Evolutionary conservation across 495 filamentous ascomycete genomes (phyloP), one percentile per base, ranked within the genome.

Genomic region (Neurospora sp.): DNA sequence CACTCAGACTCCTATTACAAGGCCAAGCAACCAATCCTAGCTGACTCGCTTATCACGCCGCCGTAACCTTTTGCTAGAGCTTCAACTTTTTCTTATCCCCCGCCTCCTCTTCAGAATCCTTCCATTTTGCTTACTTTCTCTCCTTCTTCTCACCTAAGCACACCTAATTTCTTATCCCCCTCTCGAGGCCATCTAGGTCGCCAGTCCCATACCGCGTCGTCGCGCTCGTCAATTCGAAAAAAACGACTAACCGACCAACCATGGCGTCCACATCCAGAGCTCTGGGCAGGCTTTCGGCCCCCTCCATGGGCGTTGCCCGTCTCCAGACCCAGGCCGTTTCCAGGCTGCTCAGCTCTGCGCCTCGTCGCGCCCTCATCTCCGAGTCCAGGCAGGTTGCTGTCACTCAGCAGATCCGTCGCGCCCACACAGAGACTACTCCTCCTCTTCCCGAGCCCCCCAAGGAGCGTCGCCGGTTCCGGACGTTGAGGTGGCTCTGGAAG

Each of bases 401-500:
- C 39, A 41, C 81, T 70, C 80, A 79, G 59, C 80, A 83, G 74
- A 81, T 85, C 77, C 78, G 77, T 5, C 78, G 86, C 70, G 74
- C 76, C 70, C 84, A 84, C 44, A 79, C 85, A 42, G 81, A 81
- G 69, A 77, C 73, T 44, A 69, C 75, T 44, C 70, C 82, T 31
- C 75, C 74, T 18, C 40, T 78, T 42, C 71, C 76, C 27, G 74
- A 71, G 16, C 69, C 78, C 14, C 78, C 76, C 71, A 84, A 82
- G 78, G 81, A 80, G 74, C 77, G 77, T 73, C 76, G 80, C 73
- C 82, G 79, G 74, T 81, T 86, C 73, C 79, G 84, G 65, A 79
- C 75, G 37, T 77, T 84, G 74, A 77, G 80, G 69, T 85, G 84
- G 84, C 22, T 89, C 74, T 98, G 93, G 92, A 88, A 96, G 73